phyloP scores from a whole-genome alignment of 208 protist genomes.

The Vickermania spadyakhi region DNA sequence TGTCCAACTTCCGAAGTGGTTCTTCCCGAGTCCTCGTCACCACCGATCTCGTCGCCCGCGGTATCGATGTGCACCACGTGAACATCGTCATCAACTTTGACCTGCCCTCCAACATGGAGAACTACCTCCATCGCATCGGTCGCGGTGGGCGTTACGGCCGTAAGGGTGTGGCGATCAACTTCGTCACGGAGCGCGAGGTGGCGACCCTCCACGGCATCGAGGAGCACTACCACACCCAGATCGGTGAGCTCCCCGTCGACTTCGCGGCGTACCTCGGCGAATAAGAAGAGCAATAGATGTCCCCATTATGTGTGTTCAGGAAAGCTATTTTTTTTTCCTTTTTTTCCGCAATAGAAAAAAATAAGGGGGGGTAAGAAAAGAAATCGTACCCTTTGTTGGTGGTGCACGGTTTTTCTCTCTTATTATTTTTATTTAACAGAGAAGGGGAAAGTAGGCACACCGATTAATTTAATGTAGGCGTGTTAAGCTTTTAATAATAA shows the following conservation, averaged over 20 bases:
- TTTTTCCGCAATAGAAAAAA: no score
- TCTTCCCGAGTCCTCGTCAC: conserved; percentile 97
- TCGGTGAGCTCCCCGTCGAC: conserved; percentile 98
- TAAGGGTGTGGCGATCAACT: conserved; percentile 99
- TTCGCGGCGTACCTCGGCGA: conserved; percentile 81
- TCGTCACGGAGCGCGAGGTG: conserved; percentile 97
- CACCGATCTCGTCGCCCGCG: conserved; percentile 98
- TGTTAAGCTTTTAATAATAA: no score
- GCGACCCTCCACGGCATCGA: conserved; percentile 96
- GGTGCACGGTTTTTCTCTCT: no score
- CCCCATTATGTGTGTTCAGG: no score
- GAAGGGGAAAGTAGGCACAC: no score
- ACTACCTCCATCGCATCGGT: conserved; percentile 99
- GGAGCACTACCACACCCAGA: conserved; percentile 98
- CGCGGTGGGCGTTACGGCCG: conserved; percentile 98
- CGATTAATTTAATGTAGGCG: no score
- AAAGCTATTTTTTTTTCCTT: no score
- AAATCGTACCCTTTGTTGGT: no score
- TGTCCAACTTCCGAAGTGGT: conserved; percentile 97
- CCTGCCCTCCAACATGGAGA: conserved; percentile 98
- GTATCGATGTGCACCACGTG: conserved; percentile 99
- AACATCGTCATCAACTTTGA: conserved; percentile 99
- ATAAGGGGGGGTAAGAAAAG: no score
- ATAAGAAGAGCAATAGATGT: conserved; percentile 20
- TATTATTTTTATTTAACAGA: no score